Evolutionary conservation across 495 filamentous ascomycete genomes (phyloP), one percentile per base, ranked within the genome.

Genomic region (Neurospora sp.): DNA sequence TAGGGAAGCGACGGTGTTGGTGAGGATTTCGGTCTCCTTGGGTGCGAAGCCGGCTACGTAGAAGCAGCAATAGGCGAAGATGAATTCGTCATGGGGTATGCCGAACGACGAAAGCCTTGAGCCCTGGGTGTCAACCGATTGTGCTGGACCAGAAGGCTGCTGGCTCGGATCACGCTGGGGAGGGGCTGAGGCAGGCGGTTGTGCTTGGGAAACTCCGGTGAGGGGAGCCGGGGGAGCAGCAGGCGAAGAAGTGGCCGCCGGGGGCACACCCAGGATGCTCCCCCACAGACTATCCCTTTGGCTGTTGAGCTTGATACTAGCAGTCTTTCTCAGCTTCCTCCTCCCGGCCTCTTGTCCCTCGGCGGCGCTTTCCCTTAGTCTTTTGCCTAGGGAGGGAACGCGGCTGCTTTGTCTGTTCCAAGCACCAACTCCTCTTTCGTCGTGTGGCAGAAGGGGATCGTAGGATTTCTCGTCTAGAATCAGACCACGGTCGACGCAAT

Each of bases 401-500:
- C 81, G 76, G 40, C 81, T 71, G 75, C 83, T 80, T 76, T 81
- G 77, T 74, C 88, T 86, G 78, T 89, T 91, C 92, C 93, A 96
- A 69, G 96, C 95, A 7, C 90, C 92, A 9, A 83, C 83, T 0
- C 96, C 96, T 76, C 93, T 89, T 77, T 93, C 83, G 74, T 91
- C 89, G 12, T 74, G 68, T 8, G 93, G 89, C 12, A 94, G 73
- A 40, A 83, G 80, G 2, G 93, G 94, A 78, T 96, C 89, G 79
- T 97, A 99, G 72, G 88, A 87, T 12, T 84, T 84, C 77, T 97
- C 96, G 39, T 97, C 91, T 31, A 99, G 84, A 4, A 92, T 91
- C 93, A 99, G 94, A n/a, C 96, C 96, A 71, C 96, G 89, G 76
- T 93, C 90, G 71, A 96, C 75, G 77, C 94, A 94, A 73, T 98